Percentiles rank a stretch among this genome's conserved stretches.
Evolutionary conservation across 192 early-diverging fungal genomes (phyloP).

Genomic region (Gigaspora rosea): DNA sequence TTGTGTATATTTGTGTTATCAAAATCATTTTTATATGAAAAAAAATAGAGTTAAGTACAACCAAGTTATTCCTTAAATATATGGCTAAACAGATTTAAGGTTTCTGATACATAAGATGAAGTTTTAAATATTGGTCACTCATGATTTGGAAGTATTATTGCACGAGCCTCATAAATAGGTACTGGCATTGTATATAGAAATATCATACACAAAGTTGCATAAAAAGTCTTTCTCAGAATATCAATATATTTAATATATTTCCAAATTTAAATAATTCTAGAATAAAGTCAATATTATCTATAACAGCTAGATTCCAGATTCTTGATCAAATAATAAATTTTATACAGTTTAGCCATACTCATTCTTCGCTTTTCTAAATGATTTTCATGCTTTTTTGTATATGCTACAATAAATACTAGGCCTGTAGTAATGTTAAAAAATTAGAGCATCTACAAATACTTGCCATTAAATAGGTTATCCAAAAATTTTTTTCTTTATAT

Average conservation of each 20-base stretch:
- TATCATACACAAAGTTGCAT: not conserved
- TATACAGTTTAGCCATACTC: not conserved
- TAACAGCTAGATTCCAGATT: constrained; percentile 21
- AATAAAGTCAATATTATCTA: constrained; percentile 17
- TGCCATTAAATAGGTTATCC: not conserved
- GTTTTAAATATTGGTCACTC: not conserved
- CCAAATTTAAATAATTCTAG: not conserved
- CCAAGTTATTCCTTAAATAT: not conserved
- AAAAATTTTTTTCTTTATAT: not conserved
- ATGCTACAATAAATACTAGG: not conserved
- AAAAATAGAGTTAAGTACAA: not conserved
- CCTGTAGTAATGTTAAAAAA: not conserved
- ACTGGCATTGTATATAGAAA: constrained; percentile 1
- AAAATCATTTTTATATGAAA: not conserved
- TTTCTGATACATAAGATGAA: not conserved
- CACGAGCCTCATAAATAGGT: not conserved
- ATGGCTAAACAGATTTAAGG: not conserved
- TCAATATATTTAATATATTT: constrained; percentile 26
- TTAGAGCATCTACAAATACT: not conserved
- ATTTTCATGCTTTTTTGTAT: too few species aligned
- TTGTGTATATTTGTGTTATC: not conserved
- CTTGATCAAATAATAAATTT: not conserved
- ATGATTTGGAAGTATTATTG: not conserved
- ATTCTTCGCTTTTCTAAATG: constrained; percentile 9
- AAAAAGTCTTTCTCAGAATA: not conserved